phyloP scores from a whole-genome alignment of 1,139 yeast species.

The Kurtzmaniella natalensis region DNA sequence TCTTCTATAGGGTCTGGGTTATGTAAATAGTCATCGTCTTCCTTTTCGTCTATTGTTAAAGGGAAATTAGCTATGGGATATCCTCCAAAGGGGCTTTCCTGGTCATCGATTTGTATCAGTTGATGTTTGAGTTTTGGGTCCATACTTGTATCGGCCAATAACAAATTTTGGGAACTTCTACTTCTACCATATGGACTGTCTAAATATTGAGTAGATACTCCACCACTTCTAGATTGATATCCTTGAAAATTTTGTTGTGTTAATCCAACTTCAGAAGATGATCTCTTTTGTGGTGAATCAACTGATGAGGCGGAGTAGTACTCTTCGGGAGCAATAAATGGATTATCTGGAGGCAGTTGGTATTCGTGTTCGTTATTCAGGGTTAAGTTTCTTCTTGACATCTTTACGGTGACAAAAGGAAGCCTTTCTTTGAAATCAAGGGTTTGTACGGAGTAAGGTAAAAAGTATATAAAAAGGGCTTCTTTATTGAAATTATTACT shows the following conservation, averaged over 20 bases:
- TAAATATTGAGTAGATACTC: not conserved
- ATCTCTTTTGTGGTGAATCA: not conserved
- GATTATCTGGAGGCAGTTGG: not conserved
- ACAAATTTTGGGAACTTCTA: not conserved
- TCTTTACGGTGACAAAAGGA: not conserved
- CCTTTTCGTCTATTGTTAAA: slow-evolving; percentile 22
- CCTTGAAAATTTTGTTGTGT: not conserved
- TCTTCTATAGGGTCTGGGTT: slow-evolving; percentile 27
- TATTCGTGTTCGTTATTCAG: not conserved
- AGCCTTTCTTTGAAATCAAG: no score
- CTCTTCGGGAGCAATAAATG: not conserved
- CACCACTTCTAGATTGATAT: not conserved
- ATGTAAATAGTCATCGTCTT: slow-evolving; percentile 25
- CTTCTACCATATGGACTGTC: not conserved
- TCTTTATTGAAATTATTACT: no score
- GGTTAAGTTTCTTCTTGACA: not conserved
- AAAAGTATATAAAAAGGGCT: no score
- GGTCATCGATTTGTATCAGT: slow-evolving; percentile 5
- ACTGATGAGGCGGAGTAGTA: not conserved
- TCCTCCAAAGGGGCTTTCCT: slow-evolving; percentile 26
- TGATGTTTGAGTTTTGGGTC: slow-evolving; percentile 9
- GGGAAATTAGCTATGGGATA: slow-evolving; percentile 25
- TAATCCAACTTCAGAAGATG: not conserved
- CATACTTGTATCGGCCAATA: not conserved
- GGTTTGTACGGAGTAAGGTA: no score